Evolutionary conservation across 2,329 filamentous ascomycete genomes (phyloP), one percentile per base, ranked within the genome.

Genomic region (Xylariaceae sp.): DNA sequence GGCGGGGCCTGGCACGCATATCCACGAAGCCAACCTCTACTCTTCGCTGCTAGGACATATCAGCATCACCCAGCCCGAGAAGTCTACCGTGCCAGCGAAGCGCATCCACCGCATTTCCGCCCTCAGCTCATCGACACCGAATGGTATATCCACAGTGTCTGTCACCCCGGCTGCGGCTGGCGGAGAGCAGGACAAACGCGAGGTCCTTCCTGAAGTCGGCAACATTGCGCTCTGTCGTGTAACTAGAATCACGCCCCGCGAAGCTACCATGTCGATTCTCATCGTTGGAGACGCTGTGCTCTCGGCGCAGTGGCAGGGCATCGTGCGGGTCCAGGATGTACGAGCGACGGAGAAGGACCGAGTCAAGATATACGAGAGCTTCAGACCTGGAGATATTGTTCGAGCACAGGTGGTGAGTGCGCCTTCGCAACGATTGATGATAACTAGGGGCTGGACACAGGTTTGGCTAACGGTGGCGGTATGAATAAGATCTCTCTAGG

Each of bases 281-380:
- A 87, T 93, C 53, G 87, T 97, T 22, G 84, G 88, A 51, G 79
- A 86, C 63, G 81, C 80, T 11, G 86, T 89, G 39, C 77, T 89
- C 55, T 81, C 88, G 60, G 88, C 90, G 46, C 87, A 91, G 61
- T 95, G 92, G 81, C 87, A 90, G 71, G 91, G 89, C 5, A 75
- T 95, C 56, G 91, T 96, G 54, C 82, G 91, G 16, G 84, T 87
- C 57, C 93, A 97, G 73, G 94, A 99, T 67, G 90, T 99, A 33
- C 81, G 94, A 50, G 90, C 91, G 3, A 96, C 94, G 16, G 94
- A 99, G 74, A 96, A 97, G 74, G 94, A 97, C 69, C 89, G 90
- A 62, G 90, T 97, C 41, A 90, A 88, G 69, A 89, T 97, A 57
- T 87, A 90, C 60, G 91, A 96, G 69, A 89, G 87, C 64, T 97